phyloP scores from a whole-genome alignment of 2,329 filamentous ascomycete genomes.

The Sclerotinia sclerotiorum region DNA sequence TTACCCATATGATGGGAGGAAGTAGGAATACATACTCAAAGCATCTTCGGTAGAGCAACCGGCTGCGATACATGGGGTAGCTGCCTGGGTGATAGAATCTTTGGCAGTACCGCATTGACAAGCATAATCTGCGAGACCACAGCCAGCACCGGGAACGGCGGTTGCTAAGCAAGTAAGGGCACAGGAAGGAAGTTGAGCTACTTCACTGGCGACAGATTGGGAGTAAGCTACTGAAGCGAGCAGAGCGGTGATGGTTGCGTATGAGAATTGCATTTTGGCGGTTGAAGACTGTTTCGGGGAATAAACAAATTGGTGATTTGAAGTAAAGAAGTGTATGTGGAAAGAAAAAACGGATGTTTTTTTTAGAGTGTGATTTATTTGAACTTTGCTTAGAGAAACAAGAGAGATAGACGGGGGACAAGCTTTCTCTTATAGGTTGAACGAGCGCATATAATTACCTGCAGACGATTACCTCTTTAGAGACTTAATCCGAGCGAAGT shows the following conservation, averaged over 20 bases:
- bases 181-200: constrained; percentile 33
- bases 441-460: background rate
- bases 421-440: constrained; percentile 18
- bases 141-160: constrained; percentile 29
- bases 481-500: background rate
- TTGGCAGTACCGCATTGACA: constrained; percentile 33
- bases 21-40: constrained; percentile 30
- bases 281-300: background rate
- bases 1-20: background rate
- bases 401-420: background rate
- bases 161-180: constrained; percentile 29
- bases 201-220: constrained; percentile 27
- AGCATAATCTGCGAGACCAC: constrained; percentile 28
- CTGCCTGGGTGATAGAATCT: constrained; percentile 27
- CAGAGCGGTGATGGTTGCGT: constrained; percentile 23
- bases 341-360: background rate
- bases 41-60: constrained; percentile 30
- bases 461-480: constrained; percentile 2
- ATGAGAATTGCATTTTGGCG: constrained; percentile 30
- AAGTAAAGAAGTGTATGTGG: background rate
- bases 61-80: constrained; percentile 32
- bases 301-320: background rate
- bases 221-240: constrained; percentile 29
- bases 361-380: background rate
- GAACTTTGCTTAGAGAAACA: background rate